Conservation (phyloP, 2,329 filamentous ascomycete species). For the Alternaria novae-zelandiae region DNA sequence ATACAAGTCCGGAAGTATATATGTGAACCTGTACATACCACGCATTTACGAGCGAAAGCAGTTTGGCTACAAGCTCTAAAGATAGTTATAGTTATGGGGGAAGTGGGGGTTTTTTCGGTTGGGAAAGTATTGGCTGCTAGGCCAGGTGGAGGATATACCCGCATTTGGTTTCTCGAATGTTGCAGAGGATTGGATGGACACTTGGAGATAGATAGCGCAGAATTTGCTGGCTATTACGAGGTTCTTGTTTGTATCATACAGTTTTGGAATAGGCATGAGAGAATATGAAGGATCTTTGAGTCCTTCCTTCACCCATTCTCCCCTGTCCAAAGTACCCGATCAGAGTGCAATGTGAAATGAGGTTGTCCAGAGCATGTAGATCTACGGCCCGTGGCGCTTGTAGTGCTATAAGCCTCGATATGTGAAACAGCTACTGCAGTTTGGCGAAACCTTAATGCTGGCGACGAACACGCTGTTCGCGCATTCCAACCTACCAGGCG, state of each 20-base stretch:
- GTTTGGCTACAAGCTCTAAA: background rate
- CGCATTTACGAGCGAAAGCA: background rate
- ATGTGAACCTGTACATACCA: background rate
- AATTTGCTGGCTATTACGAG: background rate
- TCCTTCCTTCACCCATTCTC: background rate
- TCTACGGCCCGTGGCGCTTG: background rate
- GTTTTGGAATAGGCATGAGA: too few relatives aligned
- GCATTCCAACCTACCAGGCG: conserved; percentile 10
- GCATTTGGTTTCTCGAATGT: background rate
- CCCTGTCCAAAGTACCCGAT: background rate
- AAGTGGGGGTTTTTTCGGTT: background rate
- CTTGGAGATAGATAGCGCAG: background rate
- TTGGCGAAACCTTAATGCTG: background rate
- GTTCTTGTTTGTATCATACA: background rate
- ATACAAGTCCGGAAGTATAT: conserved; percentile 5
- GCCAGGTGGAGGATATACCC: conserved; percentile 6
- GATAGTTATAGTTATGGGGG: background rate
- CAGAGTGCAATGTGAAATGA: background rate
- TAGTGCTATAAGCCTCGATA: conserved; percentile 11
- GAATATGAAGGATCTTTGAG: background rate
- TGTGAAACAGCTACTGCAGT: conserved; percentile 7
- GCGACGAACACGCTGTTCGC: background rate
- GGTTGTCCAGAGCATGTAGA: background rate
- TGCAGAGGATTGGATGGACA: background rate
- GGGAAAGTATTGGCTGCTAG: background rate